phyloP scores from a whole-genome alignment of 2,329 filamentous ascomycete species.

The Fusarium begoniae region DNA sequence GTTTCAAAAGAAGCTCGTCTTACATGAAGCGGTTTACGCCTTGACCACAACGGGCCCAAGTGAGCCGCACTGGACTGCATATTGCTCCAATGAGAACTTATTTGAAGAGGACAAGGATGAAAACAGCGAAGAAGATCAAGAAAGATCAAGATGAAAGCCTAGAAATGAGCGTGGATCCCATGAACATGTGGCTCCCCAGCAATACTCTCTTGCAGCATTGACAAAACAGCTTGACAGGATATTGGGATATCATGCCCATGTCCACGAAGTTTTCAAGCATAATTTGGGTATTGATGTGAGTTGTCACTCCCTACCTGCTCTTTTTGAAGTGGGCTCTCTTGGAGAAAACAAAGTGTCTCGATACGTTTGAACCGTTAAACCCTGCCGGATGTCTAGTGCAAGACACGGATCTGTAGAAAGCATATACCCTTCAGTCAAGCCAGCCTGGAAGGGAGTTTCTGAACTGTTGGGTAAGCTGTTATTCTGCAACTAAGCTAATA shows the following conservation, averaged over 20 bases:
- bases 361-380: background rate
- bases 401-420: background rate
- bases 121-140: no score
- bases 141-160: no score
- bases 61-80: background rate
- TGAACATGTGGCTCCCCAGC: no score
- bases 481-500: background rate
- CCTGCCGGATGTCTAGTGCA: background rate
- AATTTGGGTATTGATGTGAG: constrained; percentile 1
- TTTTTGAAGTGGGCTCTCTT: no score
- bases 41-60: background rate
- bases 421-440: background rate
- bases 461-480: background rate
- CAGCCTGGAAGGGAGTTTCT: background rate
- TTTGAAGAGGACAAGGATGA: background rate
- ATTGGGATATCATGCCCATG: background rate
- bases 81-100: background rate
- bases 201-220: no score
- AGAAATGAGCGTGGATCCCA: no score
- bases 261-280: background rate
- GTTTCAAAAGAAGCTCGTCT: background rate
- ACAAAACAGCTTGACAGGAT: background rate
- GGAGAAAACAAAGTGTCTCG: no score
- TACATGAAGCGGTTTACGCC: background rate
- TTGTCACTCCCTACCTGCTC: no score